Base-by-base conservation (phyloP, 306 rosid genomes). In the Bauhinia variegata region DNA sequence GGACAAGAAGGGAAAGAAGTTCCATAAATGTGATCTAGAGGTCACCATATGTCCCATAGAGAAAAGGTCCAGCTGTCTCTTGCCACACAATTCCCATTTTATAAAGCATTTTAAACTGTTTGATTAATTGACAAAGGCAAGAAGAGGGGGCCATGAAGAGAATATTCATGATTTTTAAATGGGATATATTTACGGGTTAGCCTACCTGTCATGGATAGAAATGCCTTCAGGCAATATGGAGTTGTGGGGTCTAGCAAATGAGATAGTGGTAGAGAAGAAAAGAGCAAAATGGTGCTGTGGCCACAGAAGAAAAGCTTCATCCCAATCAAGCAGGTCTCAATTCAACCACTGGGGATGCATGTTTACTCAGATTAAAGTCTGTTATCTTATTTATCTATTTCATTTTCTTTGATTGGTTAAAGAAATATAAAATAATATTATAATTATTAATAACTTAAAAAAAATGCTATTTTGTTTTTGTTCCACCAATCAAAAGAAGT, bases 161-260 rank as follows among this genome's bases (percentile, higher is more conserved):
- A 56, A 64, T n/a, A 54, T 7, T 48, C 58, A 43, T 44, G 8
- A 32, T 47, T 44, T 58, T 50, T 31, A 10, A 61, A 61, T 55
- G 37, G 65, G 73, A 31, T 48, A 23, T 23, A 23, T 23, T 23
- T 23, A 23, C 1, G 37, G 69, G 42, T 7, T 19, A 16, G 17
- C 55, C 51, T 59, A 56, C 34, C 61, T 64, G 59, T 67, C 73
- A 70, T 34, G 72, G 78, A 67, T 47, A 38, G 16, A 64, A 65
- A 65, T 44, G 17, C 68, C 33, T 53, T 16, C 4, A 62, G 61
- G 18, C 34, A 75, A 50, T 10, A 28, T 10, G 55, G 65, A 71
- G 14, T 65, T 39, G 80, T 65, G 60, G 74, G 83, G 71, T 30
- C 59, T 18, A 60, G 61, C 73, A 65, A 74, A 67, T 53, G 54